These are phyloP conservation scores for Pinus albicaulis DNA, from an alignment of 75 land plant genomes.

Conservation along the genomic window DNA sequence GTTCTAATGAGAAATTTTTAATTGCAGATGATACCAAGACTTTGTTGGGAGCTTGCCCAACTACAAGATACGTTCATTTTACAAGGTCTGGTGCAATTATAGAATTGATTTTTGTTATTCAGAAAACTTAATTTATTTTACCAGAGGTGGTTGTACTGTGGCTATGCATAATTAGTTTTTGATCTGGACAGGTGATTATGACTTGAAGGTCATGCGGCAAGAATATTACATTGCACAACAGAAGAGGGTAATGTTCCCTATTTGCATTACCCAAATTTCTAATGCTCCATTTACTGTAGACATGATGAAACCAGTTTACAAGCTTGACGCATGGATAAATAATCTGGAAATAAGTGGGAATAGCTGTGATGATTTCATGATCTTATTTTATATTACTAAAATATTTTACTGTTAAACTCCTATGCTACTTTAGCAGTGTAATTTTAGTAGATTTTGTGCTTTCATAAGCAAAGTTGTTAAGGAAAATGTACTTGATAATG, in stretches of 20 bases:
- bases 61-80: constrained; percentile 97
- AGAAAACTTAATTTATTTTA: not conserved
- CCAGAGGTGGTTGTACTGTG: not conserved
- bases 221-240: constrained; percentile 88
- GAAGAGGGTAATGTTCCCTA: constrained; percentile 54
- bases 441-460: not conserved
- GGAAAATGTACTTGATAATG: not conserved
- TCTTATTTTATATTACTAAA: not conserved
- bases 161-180: constrained; percentile 5
- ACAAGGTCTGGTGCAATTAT: constrained; percentile 60
- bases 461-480: not conserved
- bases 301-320: too few relatives aligned
- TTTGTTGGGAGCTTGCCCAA: constrained; percentile 95
- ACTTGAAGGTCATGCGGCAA: constrained; percentile 98
- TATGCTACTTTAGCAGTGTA: not conserved
- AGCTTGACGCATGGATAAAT: not conserved
- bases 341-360: not conserved
- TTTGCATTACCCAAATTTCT: too few relatives aligned
- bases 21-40: constrained; percentile 81
- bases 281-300: too few relatives aligned
- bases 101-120: not conserved
- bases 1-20: not conserved
- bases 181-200: constrained; percentile 83
- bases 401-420: not conserved
- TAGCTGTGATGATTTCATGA: not conserved